Base-by-base conservation (phyloP, 1,284 basidiomycete species). In the Cystobasidium pallidum region DNA sequence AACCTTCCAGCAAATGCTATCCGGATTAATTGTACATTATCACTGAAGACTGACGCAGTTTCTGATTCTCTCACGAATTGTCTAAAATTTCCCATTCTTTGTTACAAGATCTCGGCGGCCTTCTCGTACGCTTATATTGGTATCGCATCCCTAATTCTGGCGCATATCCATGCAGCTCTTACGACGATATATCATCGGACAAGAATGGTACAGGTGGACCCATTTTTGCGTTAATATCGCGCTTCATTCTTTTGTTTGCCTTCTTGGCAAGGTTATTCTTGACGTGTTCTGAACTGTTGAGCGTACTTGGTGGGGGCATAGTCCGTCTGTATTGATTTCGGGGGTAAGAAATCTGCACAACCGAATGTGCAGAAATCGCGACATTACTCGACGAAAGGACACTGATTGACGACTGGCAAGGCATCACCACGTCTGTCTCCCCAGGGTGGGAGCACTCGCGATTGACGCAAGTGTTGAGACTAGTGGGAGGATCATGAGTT, bases 361-460 rank as follows among this genome's bases (percentile, higher is more conserved):
- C n/a, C n/a, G n/a, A n/a, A n/a, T n/a, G n/a, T n/a, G n/a, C n/a
- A n/a, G n/a, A n/a, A n/a, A n/a, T n/a, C n/a, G n/a, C n/a, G n/a
- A n/a, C n/a, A n/a, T n/a, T 61, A 64, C 78, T 76, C 41, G 75
- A 74, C 36, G 73, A 72, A 61, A 75, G 78, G 43, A 79, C 72
- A 39, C 66, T 73, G n/a, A 78, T 76, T 4, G 77, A 73, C 13
- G 76, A 75, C 41, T 76, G 66, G 72, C 78, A 79, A 34, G 70
- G 75, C 15, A 54, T 45, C 24, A 79, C 74, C 13, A 76, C 63
- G 28, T 75, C 73, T 24, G 77, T 78, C 73, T 79, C 78, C 13
- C 78, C 78, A 24, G 76, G 75, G 13, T 79, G 74, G 11, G 59
- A 66, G 76, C 78, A 79, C 45, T 79, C 73, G 17, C 77, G 77